Evolutionary conservation across 139 green algal genomes (phyloP).

Genomic region (Monoraphidium neglectum): DNA sequence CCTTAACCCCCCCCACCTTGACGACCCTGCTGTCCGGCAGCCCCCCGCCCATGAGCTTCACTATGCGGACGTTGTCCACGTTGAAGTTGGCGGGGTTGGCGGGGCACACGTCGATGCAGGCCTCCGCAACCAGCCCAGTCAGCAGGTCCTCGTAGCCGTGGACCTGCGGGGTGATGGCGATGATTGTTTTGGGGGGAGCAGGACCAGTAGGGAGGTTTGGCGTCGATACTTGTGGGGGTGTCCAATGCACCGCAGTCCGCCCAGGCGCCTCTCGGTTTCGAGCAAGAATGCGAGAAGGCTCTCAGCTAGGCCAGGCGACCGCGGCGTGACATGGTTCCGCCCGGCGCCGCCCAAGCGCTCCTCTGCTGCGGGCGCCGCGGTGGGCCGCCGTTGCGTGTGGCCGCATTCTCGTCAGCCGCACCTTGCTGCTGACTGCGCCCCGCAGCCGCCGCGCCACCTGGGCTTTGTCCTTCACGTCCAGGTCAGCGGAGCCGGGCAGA

Average conservation of each 20-base stretch:
- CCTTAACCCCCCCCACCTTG: slow-evolving; percentile 28
- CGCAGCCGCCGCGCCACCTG: slow-evolving; percentile 80
- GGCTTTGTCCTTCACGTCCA: slow-evolving; percentile 82
- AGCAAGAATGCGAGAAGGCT: too few relatives aligned
- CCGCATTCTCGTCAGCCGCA: too few relatives aligned
- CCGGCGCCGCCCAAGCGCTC: too few relatives aligned
- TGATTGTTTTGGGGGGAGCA: not conserved
- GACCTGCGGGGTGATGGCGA: too few relatives aligned
- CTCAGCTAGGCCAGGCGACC: too few relatives aligned
- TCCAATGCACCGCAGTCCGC: too few relatives aligned
- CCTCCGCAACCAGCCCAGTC: slow-evolving; percentile 86
- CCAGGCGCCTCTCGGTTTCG: too few relatives aligned
- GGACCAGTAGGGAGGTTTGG: slow-evolving; percentile 4
- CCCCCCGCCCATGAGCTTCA: slow-evolving; percentile 88
- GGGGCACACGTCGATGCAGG: slow-evolving; percentile 94
- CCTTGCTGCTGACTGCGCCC: slow-evolving; percentile 84
- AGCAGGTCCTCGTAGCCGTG: slow-evolving; percentile 89
- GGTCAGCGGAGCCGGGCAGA: slow-evolving; percentile 70
- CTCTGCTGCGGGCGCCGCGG: too few relatives aligned
- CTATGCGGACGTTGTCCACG: slow-evolving; percentile 97
- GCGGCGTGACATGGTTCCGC: too few relatives aligned
- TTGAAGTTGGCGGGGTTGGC: slow-evolving; percentile 98
- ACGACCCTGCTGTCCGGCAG: slow-evolving; percentile 54
- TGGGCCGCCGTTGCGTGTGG: too few relatives aligned
- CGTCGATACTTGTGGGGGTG: slow-evolving; percentile 16